These are phyloP conservation scores for Asclepias syriaca DNA, from an alignment of 257 asterid species.

Conservation along the genomic window DNA sequence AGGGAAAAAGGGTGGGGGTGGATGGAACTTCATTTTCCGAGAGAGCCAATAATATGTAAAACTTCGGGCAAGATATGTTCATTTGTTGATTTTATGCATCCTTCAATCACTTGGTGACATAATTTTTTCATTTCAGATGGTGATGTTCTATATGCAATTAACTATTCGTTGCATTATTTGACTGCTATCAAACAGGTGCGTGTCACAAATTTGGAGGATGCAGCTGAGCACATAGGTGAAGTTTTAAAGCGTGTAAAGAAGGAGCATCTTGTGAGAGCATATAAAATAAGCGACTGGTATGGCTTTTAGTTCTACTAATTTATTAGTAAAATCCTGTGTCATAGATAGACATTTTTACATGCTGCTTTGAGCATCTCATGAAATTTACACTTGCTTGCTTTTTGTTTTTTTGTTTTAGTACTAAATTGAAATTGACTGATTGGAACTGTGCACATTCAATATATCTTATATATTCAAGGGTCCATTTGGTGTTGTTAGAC, in stretches of 20 bases:
- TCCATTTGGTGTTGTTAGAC: not conserved
- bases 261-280: conserved; percentile 79
- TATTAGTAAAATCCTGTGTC: not conserved
- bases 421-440: not conserved
- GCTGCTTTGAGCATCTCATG: not conserved
- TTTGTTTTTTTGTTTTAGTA: not conserved
- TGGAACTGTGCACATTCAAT: not conserved
- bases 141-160: not conserved
- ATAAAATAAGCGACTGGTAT: conserved; percentile 73
- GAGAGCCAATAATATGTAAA: not conserved
- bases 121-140: not conserved
- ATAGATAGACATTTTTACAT: not conserved
- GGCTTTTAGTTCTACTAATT: conserved; percentile 11
- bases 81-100: not conserved
- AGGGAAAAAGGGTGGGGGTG: too few species aligned
- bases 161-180: not conserved
- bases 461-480: not conserved
- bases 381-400: not conserved
- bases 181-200: conserved; percentile 49
- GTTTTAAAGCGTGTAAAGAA: conserved; percentile 83
- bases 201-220: conserved; percentile 89
- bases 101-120: not conserved
- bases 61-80: not conserved
- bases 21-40: not conserved
- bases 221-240: conserved; percentile 94